Base-by-base conservation (phyloP, 2,329 filamentous ascomycete species). In the Sphaerulina vaccinii region DNA sequence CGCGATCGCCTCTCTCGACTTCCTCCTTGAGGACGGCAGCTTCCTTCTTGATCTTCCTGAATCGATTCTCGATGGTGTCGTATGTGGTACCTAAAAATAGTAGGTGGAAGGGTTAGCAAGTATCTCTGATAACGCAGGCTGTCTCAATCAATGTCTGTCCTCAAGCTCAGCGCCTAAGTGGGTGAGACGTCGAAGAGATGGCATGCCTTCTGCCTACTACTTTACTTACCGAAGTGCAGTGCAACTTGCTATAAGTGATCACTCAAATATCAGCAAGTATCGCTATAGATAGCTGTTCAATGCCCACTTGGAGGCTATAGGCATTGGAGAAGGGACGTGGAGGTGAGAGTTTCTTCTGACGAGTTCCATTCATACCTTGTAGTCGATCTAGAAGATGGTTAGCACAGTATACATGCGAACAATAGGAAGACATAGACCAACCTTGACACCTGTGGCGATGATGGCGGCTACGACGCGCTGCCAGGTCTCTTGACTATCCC, bases 21-120 rank as follows among this genome's bases (percentile, higher is more conserved):
- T 62, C 63, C 6, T 55, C 56, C 50, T 65, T 63, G 38, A 63
- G 62, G 13, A 61, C 55, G 0, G 65, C 62, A 0, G 76, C 74
- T 1, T 65, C 42, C 41, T 71, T 71, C 41, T 76, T 77, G 53
- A 71, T 72, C 39, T 68, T 70, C 37, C 75, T 73, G 29, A 80
- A 71, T 2, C 70, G 71, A 37, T 70, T 69, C 54, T 79, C 73
- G 19, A 80, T 70, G 0, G 76, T 66, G 53, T 78, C 45, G 27
- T 48, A 10, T 10, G 16, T 19, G 2, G n/a, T 13, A 8, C 5
- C 1, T 38, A 2, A 46, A 33, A 10, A 29, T 19, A 24, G 21
- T 3, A 9, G 9, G 13, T 18, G 7, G 15, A 5, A 2, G 15
- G 5, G 1, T 1, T 46, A 19, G 19, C 8, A 5, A n/a, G 32